Conservation (phyloP, 169 alveolate genomes). For the Plasmodium chabaudi region DNA sequence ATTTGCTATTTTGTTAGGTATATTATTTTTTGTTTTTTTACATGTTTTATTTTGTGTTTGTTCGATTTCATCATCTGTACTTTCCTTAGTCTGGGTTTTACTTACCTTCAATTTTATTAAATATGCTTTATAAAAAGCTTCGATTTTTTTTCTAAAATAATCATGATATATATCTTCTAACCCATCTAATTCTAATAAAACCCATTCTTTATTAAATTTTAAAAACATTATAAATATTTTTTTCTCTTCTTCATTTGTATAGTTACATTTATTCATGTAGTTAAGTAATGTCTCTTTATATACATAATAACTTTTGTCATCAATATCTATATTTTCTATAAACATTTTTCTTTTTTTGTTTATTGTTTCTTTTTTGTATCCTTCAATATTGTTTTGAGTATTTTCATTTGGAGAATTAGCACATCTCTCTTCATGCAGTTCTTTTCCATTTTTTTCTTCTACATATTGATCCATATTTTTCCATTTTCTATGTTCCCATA, state of each 20-base stretch:
- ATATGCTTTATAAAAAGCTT: constrained; percentile 46
- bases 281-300: constrained; percentile 40
- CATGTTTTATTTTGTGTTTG: neutral
- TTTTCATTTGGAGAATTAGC: neutral
- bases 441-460: neutral
- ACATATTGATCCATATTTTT: neutral
- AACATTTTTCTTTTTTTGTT: neutral
- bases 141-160: constrained; percentile 54
- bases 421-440: neutral
- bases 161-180: constrained; percentile 42
- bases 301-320: constrained; percentile 23
- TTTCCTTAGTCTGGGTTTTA: neutral
- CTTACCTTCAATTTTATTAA: constrained; percentile 17
- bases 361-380: neutral
- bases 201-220: constrained; percentile 57
- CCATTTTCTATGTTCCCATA: constrained; percentile 1
- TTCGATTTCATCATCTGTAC: neutral
- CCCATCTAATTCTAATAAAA: constrained; percentile 30
- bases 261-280: constrained; percentile 47
- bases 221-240: constrained; percentile 18
- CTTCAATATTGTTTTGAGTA: neutral
- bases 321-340: neutral
- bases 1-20: neutral
- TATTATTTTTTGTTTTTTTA: neutral
- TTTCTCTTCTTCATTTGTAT: constrained; percentile 53